Percentiles rank a stretch among this genome's conserved stretches.
These are phyloP conservation scores for Phialophora tarda DNA, from an alignment of 2,329 filamentous ascomycete species.

Conservation along the genomic window DNA sequence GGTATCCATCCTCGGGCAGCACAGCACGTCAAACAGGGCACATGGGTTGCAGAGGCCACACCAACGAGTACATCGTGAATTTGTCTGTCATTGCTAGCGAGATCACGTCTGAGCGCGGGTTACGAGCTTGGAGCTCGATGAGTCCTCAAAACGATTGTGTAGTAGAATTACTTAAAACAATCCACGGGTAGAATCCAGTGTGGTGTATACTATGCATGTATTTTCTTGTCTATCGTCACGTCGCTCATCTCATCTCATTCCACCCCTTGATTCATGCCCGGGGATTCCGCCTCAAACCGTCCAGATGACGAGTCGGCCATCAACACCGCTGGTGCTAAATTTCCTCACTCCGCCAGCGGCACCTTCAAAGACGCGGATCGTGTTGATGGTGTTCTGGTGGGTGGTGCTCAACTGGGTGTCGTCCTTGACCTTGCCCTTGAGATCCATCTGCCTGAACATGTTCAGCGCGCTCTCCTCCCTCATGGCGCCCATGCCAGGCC, in stretches of 20 bases:
- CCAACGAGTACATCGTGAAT: background rate
- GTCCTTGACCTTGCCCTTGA: slow-evolving; percentile 89
- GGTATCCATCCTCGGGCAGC: background rate
- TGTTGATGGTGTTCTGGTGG: slow-evolving; percentile 95
- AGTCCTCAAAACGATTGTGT: background rate
- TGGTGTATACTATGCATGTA: background rate
- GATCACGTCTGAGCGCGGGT: too few species aligned
- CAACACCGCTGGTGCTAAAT: slow-evolving; percentile 86
- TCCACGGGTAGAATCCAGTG: background rate
- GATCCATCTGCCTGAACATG: slow-evolving; percentile 98
- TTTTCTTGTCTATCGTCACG: background rate
- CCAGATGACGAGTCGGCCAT: slow-evolving; percentile 83
- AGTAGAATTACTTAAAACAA: background rate
- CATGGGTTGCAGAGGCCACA: background rate
- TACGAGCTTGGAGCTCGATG: background rate
- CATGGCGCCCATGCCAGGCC: slow-evolving; percentile 62
- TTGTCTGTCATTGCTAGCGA: background rate
- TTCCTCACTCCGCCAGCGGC: slow-evolving; percentile 69
- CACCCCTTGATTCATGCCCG: background rate
- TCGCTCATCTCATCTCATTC: background rate
- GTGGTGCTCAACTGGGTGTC: slow-evolving; percentile 94
- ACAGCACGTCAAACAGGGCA: background rate
- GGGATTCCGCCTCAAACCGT: slow-evolving; percentile 56
- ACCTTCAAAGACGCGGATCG: slow-evolving; percentile 75
- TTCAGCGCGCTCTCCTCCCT: slow-evolving; percentile 93